These are phyloP conservation scores for Pyrenula massariospora DNA, from an alignment of 495 filamentous ascomycete genomes.

Conservation along the genomic window DNA sequence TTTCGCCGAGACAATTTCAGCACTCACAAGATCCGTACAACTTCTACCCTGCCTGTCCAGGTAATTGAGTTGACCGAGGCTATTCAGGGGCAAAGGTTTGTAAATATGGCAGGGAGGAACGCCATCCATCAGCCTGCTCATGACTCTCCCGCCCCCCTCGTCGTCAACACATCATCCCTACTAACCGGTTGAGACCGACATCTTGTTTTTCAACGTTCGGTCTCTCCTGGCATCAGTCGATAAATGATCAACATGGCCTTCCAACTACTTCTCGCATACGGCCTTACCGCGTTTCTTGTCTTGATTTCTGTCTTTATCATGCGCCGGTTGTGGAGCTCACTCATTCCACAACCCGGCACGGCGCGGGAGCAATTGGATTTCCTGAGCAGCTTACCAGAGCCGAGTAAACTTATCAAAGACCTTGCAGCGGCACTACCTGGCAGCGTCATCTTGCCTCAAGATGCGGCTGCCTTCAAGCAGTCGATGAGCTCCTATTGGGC, in stretches of 20 bases:
- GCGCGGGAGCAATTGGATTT: slow-evolving; percentile 1
- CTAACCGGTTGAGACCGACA: too few relatives aligned
- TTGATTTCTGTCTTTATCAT: slow-evolving; percentile 3
- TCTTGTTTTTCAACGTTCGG: too few relatives aligned
- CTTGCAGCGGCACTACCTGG: slow-evolving; percentile 5
- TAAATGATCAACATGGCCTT: slow-evolving; percentile 1
- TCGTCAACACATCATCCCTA: too few relatives aligned
- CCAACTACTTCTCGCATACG: slow-evolving; percentile 4
- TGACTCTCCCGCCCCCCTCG: too few relatives aligned
- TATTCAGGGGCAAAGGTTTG: too few relatives aligned
- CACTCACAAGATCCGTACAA: too few relatives aligned
- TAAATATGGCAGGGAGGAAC: too few relatives aligned
- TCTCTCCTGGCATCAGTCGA: too few relatives aligned
- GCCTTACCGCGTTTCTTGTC: slow-evolving; percentile 1
- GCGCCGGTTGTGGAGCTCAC: slow-evolving; percentile 3
- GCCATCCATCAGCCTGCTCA: too few relatives aligned
- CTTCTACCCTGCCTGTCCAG: too few relatives aligned
- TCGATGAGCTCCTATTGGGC: slow-evolving; percentile 20
- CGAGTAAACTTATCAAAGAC: slow-evolving; percentile 9
- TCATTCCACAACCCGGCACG: slow-evolving; percentile 2
- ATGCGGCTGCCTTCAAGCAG: slow-evolving; percentile 11
- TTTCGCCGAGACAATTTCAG: too few relatives aligned
- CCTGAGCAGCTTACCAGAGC: slow-evolving; percentile 2
- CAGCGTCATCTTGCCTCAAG: slow-evolving; percentile 10
- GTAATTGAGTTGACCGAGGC: too few relatives aligned